phyloP scores from a whole-genome alignment of 2,329 filamentous ascomycete species.

The Colletotrichum sidae region DNA sequence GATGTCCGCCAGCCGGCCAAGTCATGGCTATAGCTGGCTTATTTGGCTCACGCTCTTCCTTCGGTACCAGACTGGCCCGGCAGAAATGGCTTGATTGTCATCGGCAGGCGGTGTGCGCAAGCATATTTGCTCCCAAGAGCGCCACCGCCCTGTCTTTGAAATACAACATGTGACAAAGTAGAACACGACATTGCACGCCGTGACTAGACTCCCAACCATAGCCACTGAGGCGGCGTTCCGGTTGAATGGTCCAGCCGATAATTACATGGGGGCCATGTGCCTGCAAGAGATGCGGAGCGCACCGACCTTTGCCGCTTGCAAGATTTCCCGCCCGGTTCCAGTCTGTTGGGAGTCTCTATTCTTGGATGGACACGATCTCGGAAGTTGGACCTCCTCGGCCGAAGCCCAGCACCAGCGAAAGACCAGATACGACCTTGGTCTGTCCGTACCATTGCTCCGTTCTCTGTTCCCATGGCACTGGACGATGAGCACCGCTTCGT shows the following conservation, averaged over 20 bases:
- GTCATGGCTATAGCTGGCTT: not conserved
- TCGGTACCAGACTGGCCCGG: not conserved
- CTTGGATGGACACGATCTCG: not conserved
- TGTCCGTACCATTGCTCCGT: no score
- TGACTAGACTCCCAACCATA: not conserved
- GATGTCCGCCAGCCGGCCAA: no score
- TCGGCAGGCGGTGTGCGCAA: not conserved
- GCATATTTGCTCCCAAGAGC: not conserved
- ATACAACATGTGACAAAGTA: not conserved
- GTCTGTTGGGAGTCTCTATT: conserved; percentile 9
- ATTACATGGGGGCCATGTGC: not conserved
- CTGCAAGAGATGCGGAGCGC: conserved; percentile 26
- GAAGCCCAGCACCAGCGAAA: not conserved
- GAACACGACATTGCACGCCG: not conserved
- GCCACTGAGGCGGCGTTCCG: not conserved
- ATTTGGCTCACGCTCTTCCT: not conserved
- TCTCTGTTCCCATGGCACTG: no score
- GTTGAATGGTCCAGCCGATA: conserved; percentile 4
- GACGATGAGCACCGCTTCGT: no score
- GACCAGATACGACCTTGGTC: not conserved
- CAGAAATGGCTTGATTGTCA: not conserved
- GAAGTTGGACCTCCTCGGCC: not conserved
- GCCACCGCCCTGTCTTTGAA: conserved; percentile 7
- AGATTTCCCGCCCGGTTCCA: conserved; percentile 27
- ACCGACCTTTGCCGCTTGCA: conserved; percentile 13